phyloP scores from a whole-genome alignment of 495 filamentous ascomycete species.

The Hypoxylon subgilvum region DNA sequence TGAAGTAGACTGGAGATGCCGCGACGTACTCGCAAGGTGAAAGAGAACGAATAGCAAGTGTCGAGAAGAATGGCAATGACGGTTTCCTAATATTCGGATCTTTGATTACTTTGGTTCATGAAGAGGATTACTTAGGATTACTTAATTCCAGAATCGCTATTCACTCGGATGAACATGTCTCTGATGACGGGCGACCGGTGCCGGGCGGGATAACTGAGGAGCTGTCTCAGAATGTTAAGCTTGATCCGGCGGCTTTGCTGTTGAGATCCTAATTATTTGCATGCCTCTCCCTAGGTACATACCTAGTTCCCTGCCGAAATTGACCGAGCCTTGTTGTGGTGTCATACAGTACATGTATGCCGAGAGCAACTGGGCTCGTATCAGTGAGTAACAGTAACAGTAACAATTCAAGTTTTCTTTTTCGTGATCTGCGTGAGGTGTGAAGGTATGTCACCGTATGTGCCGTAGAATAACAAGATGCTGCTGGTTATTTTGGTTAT shows the following conservation, averaged over 20 bases:
- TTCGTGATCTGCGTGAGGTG: not conserved
- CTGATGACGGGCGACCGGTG: slow-evolving; percentile 19
- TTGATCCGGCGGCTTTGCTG: slow-evolving; percentile 13
- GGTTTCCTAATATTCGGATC: slow-evolving; percentile 12
- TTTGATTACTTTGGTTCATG: not conserved
- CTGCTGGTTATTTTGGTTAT: not conserved
- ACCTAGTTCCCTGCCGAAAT: not conserved
- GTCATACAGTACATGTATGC: too few relatives aligned
- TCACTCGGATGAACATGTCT: slow-evolving; percentile 34
- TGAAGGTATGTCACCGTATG: too few relatives aligned
- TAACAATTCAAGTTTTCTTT: not conserved
- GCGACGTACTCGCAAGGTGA: too few relatives aligned
- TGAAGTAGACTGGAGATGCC: too few relatives aligned
- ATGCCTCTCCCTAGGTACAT: too few relatives aligned
- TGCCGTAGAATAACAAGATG: not conserved
- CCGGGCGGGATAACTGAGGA: slow-evolving; percentile 15
- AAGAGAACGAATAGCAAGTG: not conserved
- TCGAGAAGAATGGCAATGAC: slow-evolving; percentile 20
- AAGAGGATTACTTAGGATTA: slow-evolving; percentile 18
- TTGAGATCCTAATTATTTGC: slow-evolving; percentile 15
- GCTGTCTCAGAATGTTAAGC: slow-evolving; percentile 30
- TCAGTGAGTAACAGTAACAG: not conserved
- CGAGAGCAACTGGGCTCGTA: not conserved
- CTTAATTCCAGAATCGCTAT: slow-evolving; percentile 20
- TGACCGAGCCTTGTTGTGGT: too few relatives aligned